Evolutionary conservation across 495 filamentous ascomycete species (phyloP).

Genomic region (Aspergillus cavernicola): DNA sequence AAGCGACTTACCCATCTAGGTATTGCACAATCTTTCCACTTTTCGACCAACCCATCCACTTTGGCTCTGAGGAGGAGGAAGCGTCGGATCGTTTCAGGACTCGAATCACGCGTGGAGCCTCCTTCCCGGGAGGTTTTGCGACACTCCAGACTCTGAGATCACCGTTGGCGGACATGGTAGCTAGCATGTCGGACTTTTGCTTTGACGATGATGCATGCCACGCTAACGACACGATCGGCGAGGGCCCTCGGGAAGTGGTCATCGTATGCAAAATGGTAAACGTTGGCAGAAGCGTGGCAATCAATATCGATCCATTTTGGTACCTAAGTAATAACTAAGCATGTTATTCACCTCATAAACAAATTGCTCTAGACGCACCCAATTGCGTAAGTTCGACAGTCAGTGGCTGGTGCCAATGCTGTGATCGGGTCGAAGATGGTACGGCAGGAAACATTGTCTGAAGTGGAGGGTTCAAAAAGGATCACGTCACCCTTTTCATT

Average conservation of each 20-base stretch:
- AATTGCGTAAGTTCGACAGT: constrained; percentile 95
- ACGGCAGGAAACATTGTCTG: constrained; percentile 86
- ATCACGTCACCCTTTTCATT: constrained; percentile 91
- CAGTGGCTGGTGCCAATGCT: constrained; percentile 81
- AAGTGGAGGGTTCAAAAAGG: constrained; percentile 87
- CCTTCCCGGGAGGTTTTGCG: constrained; percentile 72
- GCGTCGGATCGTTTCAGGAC: constrained; percentile 78
- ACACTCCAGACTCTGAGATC: constrained; percentile 97
- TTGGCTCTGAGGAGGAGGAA: constrained; percentile 64
- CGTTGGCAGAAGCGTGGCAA: constrained; percentile 82
- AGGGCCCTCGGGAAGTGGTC: constrained; percentile 75
- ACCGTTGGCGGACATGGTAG: constrained; percentile 85
- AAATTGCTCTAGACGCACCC: constrained; percentile 53
- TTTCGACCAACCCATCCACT: constrained; percentile 98
- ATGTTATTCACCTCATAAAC: background rate
- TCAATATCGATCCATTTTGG: constrained; percentile 89
- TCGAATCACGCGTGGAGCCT: constrained; percentile 79
- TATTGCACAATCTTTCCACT: constrained; percentile 94
- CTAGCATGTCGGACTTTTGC: constrained; percentile 98
- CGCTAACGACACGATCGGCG: constrained; percentile 81
- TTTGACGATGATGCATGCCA: constrained; percentile 98
- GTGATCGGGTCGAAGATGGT: constrained; percentile 95
- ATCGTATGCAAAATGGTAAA: constrained; percentile 95
- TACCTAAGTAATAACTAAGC: constrained; percentile 54
- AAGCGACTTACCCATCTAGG: constrained; percentile 75